These are phyloP conservation scores for Apiotrichum mycotoxinovorans DNA, from an alignment of 1,284 basidiomycete species.

Conservation along the genomic window DNA sequence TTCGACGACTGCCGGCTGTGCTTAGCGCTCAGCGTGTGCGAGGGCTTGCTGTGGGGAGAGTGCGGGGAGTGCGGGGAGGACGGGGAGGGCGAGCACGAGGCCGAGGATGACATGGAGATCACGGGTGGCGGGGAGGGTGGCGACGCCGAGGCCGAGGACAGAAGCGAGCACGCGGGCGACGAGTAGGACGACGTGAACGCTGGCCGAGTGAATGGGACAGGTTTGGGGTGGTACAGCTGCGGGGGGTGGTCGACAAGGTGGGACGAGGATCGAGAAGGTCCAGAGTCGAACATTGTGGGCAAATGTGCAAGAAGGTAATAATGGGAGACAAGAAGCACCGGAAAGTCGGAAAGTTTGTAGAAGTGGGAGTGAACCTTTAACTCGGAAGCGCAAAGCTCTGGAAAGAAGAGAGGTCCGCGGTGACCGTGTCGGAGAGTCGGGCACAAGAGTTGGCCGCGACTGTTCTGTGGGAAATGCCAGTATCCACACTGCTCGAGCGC, in stretches of 20 bases:
- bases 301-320: not conserved
- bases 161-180: slow-evolving; percentile 1
- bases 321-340: no score
- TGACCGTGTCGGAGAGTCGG: no score
- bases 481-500: no score
- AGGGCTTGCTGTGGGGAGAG: slow-evolving; percentile 6
- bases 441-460: no score
- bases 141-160: not conserved
- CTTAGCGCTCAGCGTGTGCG: slow-evolving; percentile 9
- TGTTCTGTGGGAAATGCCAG: no score
- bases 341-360: no score
- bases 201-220: slow-evolving; percentile 12
- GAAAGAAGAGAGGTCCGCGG: no score
- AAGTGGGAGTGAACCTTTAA: no score
- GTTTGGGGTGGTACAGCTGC: slow-evolving; percentile 19
- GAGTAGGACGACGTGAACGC: slow-evolving; percentile 15
- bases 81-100: slow-evolving; percentile 14
- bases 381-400: no score
- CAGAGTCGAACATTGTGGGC: slow-evolving; percentile 10
- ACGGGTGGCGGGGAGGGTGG: not conserved
- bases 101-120: not conserved
- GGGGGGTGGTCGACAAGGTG: not conserved
- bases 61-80: not conserved
- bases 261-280: not conserved
- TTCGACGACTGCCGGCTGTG: slow-evolving; percentile 19